Evolutionary conservation across 208 protist species (phyloP).

Genomic region (Wallacemonas sp.): DNA sequence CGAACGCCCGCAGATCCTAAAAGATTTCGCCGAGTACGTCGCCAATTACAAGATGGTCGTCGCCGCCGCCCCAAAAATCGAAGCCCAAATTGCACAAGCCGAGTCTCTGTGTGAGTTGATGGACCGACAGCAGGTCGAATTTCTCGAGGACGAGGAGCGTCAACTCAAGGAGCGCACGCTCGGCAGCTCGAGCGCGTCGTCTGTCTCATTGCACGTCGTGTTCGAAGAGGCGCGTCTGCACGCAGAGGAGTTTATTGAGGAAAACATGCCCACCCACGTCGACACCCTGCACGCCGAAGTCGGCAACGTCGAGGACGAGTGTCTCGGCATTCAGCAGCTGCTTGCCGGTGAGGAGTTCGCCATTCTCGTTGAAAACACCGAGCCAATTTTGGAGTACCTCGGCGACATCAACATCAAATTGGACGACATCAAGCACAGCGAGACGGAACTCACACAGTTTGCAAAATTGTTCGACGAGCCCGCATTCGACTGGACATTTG

Average conservation of each 20-base stretch:
- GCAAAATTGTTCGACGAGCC: slow-evolving; percentile 82
- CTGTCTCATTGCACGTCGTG: slow-evolving; percentile 71
- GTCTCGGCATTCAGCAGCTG: slow-evolving; percentile 78
- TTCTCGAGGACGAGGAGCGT: slow-evolving; percentile 88
- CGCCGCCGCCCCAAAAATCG: slow-evolving; percentile 42
- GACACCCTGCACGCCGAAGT: slow-evolving; percentile 73
- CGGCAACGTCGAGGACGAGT: slow-evolving; percentile 86
- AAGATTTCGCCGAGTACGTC: slow-evolving; percentile 88
- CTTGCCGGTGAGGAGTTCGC: slow-evolving; percentile 89
- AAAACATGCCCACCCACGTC: slow-evolving; percentile 75
- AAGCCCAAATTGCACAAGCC: slow-evolving; percentile 71
- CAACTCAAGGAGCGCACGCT: slow-evolving; percentile 89
- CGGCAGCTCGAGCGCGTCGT: slow-evolving; percentile 51
- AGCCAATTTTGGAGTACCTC: slow-evolving; percentile 87
- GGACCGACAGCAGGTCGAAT: slow-evolving; percentile 89
- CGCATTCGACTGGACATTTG: slow-evolving; percentile 82
- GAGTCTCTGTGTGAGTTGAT: slow-evolving; percentile 91
- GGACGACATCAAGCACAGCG: slow-evolving; percentile 64
- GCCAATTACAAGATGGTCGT: slow-evolving; percentile 84
- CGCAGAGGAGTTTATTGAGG: slow-evolving; percentile 89
- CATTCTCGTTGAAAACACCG: slow-evolving; percentile 72
- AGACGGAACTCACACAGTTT: slow-evolving; percentile 77
- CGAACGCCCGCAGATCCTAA: slow-evolving; percentile 66
- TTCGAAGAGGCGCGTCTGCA: slow-evolving; percentile 87
- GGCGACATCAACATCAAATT: slow-evolving; percentile 78